Base-by-base conservation (phyloP, 192 early-diverging fungal genomes). In the Entomortierella parvispora region DNA sequence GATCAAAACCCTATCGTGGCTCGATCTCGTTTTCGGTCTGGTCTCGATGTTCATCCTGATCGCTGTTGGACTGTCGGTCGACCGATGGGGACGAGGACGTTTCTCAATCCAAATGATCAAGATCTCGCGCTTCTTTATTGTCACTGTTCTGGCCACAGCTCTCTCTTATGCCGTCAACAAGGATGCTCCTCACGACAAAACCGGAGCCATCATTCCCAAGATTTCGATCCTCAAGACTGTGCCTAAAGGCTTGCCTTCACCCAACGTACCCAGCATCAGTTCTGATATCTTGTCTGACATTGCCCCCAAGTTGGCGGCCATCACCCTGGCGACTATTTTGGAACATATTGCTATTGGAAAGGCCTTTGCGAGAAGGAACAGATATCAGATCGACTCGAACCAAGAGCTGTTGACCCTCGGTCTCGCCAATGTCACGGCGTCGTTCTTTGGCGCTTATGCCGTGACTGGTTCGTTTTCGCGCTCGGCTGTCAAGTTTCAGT, bases 401-500 rank as follows among this genome's bases (percentile, higher is more conserved):
- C 96, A 99, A 83, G 97, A 99, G 80, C 71, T 94, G 43, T 86
- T 96, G 47, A 91, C 96, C 0, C 85, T 99, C 34, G 97, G 97
- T 26, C 23, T 94, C 8, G 90, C 92, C 20, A 99, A 99, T 84
- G 72, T 93, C 20, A 69, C 93, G 63, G 94, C 90, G 2, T 90
- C 93, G 2, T 96, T 97, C 82, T 92, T 99, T 78, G 86, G 90
- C 32, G 93, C 88, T 4, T 96, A 92, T 81, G 91, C 96, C 8
- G 86, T 93, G 2, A 97, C 97, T 6, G 97, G 96, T 51, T 95
- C 94, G 12, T 97, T 99, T 83, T 95, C 94, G 17, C 91, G 97
- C 40, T 92, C 93, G 0, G 95, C 96, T 25, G 89, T 99, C 79
- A 97, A 95, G 82, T 86, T 93, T 48, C 88, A 91, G 58, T 93